Base-by-base conservation (phyloP, 306 rosid species). In the Cucumis cinereus region DNA sequence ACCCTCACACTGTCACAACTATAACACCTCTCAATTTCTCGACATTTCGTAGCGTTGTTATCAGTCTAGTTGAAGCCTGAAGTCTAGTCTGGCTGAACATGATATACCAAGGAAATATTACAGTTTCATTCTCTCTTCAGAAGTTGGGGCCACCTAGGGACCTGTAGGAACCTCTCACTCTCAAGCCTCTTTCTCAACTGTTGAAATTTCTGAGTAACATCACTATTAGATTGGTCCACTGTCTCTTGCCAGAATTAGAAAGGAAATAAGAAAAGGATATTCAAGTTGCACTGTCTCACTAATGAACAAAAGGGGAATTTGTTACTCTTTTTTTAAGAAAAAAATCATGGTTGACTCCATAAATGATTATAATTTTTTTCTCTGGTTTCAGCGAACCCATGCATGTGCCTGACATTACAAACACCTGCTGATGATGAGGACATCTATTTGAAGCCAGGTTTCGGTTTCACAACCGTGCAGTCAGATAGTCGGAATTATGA, bases 321-420 rank as follows among this genome's bases (percentile, higher is more conserved):
- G 66, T 81, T 79, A 63, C 73, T 67, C 10, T 52, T 74, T 35
- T 41, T 43, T 57, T 4, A 19, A 63, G 26, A 62, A n/a, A n/a
- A n/a, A n/a, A 35, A 47, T 79, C 64, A 33, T 20, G 24, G 66
- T 57, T 56, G 30, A 55, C 50, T 54, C 20, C 35, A 20, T 11
- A 74, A 12, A 35, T 74, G 53, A 17, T 71, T 14, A 50, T 15
- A 8, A 8, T 13, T 72, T 28, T 30, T 75, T 47, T 3, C 14
- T 45, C 77, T 64, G 67, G 78, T 84, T 88, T 80, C 92, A 93
- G 98, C 86, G 77, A 91, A 86, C 81, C 80, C 89, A 63, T 90
- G 90, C 77, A 79, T 81, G 70, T 81, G 88, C 85, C 81, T 91
- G 35, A 84, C 89, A 55, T 84, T 79, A 57, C 90, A 88, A 80